A percentile compares a stretch with the other conserved stretches of the same genome.
phyloP scores from a whole-genome alignment of 129 eudicot genomes.

The Solidago caesia region DNA sequence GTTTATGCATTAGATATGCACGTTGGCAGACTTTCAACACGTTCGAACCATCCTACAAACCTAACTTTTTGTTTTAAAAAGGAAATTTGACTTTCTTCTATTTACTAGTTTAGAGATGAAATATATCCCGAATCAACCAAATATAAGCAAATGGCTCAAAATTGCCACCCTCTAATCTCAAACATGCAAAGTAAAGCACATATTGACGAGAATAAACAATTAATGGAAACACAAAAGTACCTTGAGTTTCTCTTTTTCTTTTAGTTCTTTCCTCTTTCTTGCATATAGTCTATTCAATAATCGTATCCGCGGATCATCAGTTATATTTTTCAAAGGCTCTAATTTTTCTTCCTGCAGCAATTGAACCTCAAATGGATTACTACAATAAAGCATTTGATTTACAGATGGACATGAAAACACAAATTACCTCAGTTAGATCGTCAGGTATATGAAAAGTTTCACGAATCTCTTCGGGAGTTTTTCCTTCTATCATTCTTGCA shows the following conservation, averaged over 20 bases:
- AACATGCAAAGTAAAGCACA: not conserved
- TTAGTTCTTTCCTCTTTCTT: constrained; percentile 86
- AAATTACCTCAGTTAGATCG: constrained; percentile 91
- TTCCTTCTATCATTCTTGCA: constrained; percentile 94
- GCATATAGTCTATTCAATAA: constrained; percentile 85
- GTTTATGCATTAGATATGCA: not conserved
- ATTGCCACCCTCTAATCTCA: not conserved
- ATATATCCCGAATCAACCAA: not conserved
- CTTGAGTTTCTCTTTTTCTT: constrained; percentile 71
- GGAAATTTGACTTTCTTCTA: too few relatives aligned
- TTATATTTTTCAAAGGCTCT: constrained; percentile 80
- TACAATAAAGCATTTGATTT: constrained; percentile 17
- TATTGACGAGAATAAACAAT: not conserved
- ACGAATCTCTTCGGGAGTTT: constrained; percentile 86
- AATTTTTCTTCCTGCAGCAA: constrained; percentile 79
- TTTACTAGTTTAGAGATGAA: not conserved
- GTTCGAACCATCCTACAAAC: not conserved
- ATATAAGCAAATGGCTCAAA: not conserved
- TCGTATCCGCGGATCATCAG: constrained; percentile 88
- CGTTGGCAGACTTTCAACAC: not conserved
- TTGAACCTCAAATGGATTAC: constrained; percentile 3
- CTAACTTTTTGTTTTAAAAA: not conserved
- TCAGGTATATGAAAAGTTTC: constrained; percentile 88
- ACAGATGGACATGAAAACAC: constrained; percentile 32
- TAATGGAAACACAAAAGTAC: constrained; percentile 28